phyloP scores from a whole-genome alignment of 352 stramenopile species.

The Phytophthora brassicae region DNA sequence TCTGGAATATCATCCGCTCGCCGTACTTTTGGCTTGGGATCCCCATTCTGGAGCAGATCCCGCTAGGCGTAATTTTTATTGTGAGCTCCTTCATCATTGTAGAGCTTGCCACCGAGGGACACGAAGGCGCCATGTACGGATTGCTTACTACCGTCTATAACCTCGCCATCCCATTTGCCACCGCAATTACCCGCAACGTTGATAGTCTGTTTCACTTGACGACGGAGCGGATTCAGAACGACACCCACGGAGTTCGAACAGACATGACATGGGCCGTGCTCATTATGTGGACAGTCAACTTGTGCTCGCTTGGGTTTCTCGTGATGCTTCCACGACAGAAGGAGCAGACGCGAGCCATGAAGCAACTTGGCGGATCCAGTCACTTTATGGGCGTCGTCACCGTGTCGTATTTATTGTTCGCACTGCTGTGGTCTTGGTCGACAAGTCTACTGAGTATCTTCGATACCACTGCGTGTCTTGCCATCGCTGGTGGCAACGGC shows the following conservation, averaged over 20 bases:
- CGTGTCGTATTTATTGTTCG: constrained; percentile 42
- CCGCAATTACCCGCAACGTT: constrained; percentile 46
- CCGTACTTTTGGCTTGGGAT: constrained; percentile 55
- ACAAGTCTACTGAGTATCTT: constrained; percentile 71
- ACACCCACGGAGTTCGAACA: constrained; percentile 36
- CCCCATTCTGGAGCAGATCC: constrained; percentile 50
- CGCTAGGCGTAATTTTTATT: constrained; percentile 52
- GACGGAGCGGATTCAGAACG: constrained; percentile 54
- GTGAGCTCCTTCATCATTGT: constrained; percentile 61
- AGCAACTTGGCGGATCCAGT: constrained; percentile 57
- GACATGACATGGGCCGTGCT: constrained; percentile 53
- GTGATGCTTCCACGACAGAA: constrained; percentile 64
- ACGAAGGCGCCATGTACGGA: constrained; percentile 67
- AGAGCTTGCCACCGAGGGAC: constrained; percentile 53
- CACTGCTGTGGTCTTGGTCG: constrained; percentile 44
- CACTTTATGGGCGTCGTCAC: constrained; percentile 52
- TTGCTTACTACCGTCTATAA: constrained; percentile 65
- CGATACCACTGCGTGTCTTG: constrained; percentile 46
- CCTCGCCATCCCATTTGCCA: constrained; percentile 46
- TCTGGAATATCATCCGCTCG: constrained; percentile 53
- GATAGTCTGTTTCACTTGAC: constrained; percentile 44
- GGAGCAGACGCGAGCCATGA: constrained; percentile 58
- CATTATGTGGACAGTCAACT: constrained; percentile 57
- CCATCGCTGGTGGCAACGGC: constrained; percentile 47
- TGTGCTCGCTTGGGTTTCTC: constrained; percentile 54